Base-by-base conservation (phyloP, 306 rosid species). In the Myrica gale region DNA sequence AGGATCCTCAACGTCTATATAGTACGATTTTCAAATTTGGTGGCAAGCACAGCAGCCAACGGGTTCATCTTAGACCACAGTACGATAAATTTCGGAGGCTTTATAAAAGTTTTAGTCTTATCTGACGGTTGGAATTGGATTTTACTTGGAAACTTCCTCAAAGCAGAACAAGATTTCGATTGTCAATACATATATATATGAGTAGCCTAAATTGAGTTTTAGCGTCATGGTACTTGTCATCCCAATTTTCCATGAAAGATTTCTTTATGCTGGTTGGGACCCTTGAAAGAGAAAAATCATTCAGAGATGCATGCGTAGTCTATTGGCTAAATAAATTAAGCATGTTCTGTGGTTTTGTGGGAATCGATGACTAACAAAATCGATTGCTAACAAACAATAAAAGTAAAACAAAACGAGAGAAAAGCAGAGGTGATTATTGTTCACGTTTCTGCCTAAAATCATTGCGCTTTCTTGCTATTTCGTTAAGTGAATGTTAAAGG, bases 61-160 rank as follows among this genome's bases (percentile, higher is more conserved):
- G 4, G 7, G 21, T 39, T 7, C n/a, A 63, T 11, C 16, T 26
- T 9, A 11, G 41, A 60, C 11, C 42, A 23, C 10, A 9, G 63
- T 57, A 57, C 32, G 3, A 20, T 57, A n/a, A n/a, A 57, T 57
- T 1, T 37, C 9, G 43, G 11, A 0, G 10, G 1, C 7, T 12
- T 61, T 61, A 61, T 32, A 61, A 12, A 11, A 48, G 13, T 32
- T 32, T 37, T 0, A 61, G 81, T 81, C 81, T 6, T 51, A 20
- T 81, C 12, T 77, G 85, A 68, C 47, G 72, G 82, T 47, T 60
- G 23, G 69, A 41, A 65, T 65, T 65, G 0, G 5, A 1, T 5
- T 16, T 41, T 41, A 47, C 69, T 7, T 1, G 48, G 70, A 65
- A 65, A n/a, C 48, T 17, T 41, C 70, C 48, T 65, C 48, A 65